Conservation (phyloP, 2,329 filamentous ascomycete species). For the Fusarium lateritium region DNA sequence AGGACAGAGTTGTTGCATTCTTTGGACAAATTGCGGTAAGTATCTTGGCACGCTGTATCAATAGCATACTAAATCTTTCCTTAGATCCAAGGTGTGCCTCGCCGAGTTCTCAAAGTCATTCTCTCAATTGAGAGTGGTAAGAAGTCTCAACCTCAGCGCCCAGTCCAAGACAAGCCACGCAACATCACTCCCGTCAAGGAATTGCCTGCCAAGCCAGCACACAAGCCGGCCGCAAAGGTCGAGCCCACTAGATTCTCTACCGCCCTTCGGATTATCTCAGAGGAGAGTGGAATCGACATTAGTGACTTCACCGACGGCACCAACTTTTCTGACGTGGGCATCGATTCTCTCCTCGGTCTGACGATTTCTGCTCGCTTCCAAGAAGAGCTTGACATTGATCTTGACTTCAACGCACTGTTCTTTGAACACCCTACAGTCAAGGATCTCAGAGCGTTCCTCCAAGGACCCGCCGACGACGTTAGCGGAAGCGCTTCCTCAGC, state of each 20-base stretch:
- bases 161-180: neutral
- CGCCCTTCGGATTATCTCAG: constrained; percentile 31
- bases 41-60: rapidly evolving
- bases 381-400: constrained; percentile 70
- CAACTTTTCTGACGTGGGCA: constrained; percentile 69
- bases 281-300: constrained; percentile 40
- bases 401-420: constrained; percentile 66
- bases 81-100: constrained; percentile 39
- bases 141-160: constrained; percentile 31
- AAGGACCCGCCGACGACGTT: constrained; percentile 15
- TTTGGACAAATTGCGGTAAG: constrained; percentile 52
- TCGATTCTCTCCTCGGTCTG: constrained; percentile 74
- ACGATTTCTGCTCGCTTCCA: constrained; percentile 70
- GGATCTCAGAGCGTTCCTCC: constrained; percentile 61
- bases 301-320: constrained; percentile 69
- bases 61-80: neutral
- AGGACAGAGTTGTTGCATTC: constrained; percentile 62
- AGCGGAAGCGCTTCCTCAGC: constrained; percentile 29
- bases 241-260: constrained; percentile 16
- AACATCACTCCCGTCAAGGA: neutral
- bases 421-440: constrained; percentile 69
- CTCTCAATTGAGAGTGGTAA: constrained; percentile 37
- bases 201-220: rapidly evolving
- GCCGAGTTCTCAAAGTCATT: constrained; percentile 40
- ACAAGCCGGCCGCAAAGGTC: neutral